Evolutionary conservation across 164 flowering plant genomes (phyloP).

Genomic region (Dillenia turbinata): DNA sequence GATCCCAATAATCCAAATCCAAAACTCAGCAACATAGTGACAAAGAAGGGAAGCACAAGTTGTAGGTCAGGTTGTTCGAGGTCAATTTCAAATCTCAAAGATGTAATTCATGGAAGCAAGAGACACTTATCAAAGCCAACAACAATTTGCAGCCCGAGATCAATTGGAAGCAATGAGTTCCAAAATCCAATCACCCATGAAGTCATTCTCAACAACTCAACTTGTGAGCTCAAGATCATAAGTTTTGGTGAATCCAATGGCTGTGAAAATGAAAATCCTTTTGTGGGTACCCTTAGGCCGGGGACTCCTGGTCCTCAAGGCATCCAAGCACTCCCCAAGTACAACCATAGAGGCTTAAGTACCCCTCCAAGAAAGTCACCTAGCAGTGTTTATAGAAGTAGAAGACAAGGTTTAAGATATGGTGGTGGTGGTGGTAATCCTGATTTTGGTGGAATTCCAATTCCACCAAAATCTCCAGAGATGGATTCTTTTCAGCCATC

Average conservation of each 20-base stretch:
- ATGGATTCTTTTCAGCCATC: conserved; percentile 39
- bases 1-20: conserved; percentile 63
- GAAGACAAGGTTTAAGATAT: conserved; percentile 27
- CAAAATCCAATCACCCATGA: conserved; percentile 91
- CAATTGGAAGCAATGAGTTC: conserved; percentile 94
- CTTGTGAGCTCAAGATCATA: conserved; percentile 85
- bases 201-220: conserved; percentile 78
- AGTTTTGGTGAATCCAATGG: conserved; percentile 42
- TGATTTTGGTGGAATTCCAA: conserved; percentile 17
- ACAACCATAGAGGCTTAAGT: conserved; percentile 35
- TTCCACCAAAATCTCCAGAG: conserved; percentile 35
- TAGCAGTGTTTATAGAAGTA: conserved; percentile 32
- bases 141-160: conserved; percentile 83
- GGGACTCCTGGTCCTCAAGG: conserved; percentile 97
- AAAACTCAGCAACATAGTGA: conserved; percentile 53
- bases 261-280: conserved; percentile 36
- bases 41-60: conserved; percentile 50
- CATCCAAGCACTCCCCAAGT: conserved; percentile 50
- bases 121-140: conserved; percentile 70
- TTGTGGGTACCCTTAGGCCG: conserved; percentile 82
- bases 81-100: conserved; percentile 92
- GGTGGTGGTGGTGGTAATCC: conserved; percentile 22
- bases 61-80: conserved; percentile 80
- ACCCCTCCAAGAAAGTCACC: conserved; percentile 46
- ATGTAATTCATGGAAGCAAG: conserved; percentile 91